Evolutionary conservation across 345 rosid genomes (phyloP), one percentile per base, ranked within the genome.

Genomic region (Moringa oleifera): DNA sequence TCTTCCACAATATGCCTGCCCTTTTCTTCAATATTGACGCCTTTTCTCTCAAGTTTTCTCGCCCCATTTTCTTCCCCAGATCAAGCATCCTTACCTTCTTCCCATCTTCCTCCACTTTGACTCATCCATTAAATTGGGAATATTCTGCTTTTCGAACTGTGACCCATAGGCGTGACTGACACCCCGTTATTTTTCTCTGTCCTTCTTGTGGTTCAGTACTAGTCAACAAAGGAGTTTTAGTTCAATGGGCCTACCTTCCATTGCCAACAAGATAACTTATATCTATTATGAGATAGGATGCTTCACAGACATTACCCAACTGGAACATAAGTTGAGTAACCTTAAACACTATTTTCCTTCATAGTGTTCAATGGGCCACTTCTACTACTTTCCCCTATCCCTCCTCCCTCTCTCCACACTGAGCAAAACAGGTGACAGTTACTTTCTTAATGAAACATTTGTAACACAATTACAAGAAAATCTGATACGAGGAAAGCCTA

Each of bases 11-110:
- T 74, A 69, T 74, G 75, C 76, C 90, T 81, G 55, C 90, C 62
- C 73, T 71, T 90, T 58, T 87, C 96, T 77, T 93, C 98, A 9
- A 93, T 73, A 47, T n/a, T 82, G 83, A 55, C 97, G 91, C 75
- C 88, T 83, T 78, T 82, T 82, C 79, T 92, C 96, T 68, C 88
- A 97, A 0, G 90, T 56, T 79, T 86, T 93, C 73, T 90, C 99
- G n/a, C 19, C 96, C 90, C 86, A 93, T 76, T 76, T 86, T 93
- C 86, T 88, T 88, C 68, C 88, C 82, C 51, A 93, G 64, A 68
- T 86, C 95, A 19, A 88, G 66, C 90, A 93, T 86, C 71, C 85
- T 83, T 18, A 85, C 96, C 65, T 63, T 83, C 70, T 73, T 51
- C 98, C 94, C 53, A 65, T 37, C 70, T 69, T 90, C 86, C 78